Base-by-base conservation (phyloP, 2,329 filamentous ascomycete species). In the Cryphonectria nitschkei region DNA sequence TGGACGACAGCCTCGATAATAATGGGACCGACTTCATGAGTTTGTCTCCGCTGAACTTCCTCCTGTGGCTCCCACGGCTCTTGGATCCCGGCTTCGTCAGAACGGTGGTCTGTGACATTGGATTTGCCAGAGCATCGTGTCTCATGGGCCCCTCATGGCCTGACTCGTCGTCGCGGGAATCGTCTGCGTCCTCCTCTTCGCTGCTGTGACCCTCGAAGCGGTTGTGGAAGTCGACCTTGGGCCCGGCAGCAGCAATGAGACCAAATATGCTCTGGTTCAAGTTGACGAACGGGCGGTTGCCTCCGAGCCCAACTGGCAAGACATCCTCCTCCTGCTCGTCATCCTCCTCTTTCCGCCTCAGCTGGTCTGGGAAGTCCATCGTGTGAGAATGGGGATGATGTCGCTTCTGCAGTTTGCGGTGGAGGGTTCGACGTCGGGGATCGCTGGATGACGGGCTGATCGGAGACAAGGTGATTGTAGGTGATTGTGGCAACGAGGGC, bases 201-300 rank as follows among this genome's bases (percentile, higher is more conserved):
- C 93, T 96, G 56, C 92, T 94, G 74, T 92, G 85, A 65, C 83
- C 92, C 77, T 94, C 92, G 79, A 96, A 95, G 52, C 92, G 89
- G 71, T 92, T 88, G 79, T 93, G 91, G 78, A 97, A 94, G 81
- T 97, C 92, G 67, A 92, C 90, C 71, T 89, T 90, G 41, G 93
- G 95, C 8, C 94, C 93, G 52, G 94, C 94, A 22, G 94, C 93
- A 8, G 95, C 93, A 75, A 98, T 95, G 82, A 98, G 89, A 68
- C 94, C 94, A 80, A 98, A 97, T 69, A 98, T 91, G 74, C 93
- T 97, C 84, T 97, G 95, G 80, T 97, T 96, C 90, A 97, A 93
- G 77, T 94, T 93, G 81, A 89, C 84, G 71, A 87, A 86, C 11
- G 63, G 65, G 14, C 63, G 71, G 34, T 71, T 68, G 50, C 69